These are phyloP conservation scores for Hordeum marinum DNA, from an alignment of 176 grass and related monocot species.

Conservation along the genomic window DNA sequence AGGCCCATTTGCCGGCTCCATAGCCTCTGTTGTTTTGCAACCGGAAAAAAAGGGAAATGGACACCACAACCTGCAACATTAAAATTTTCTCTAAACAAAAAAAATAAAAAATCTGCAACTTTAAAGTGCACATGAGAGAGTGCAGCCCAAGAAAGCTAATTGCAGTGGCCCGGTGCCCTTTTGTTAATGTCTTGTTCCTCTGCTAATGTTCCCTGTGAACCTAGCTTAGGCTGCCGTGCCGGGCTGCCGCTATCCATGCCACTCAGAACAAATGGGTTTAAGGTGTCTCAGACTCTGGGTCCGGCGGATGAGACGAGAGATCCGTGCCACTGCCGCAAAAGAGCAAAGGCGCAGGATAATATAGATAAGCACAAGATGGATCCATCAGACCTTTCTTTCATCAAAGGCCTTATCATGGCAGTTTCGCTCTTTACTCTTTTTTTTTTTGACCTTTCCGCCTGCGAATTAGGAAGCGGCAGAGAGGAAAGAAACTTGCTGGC, in stretches of 20 bases:
- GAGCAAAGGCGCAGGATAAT: background rate
- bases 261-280: background rate
- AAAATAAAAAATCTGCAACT: no score
- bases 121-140: background rate
- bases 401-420: background rate
- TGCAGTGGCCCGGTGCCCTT: background rate
- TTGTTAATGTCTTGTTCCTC: background rate
- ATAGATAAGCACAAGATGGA: background rate
- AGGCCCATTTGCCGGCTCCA: background rate
- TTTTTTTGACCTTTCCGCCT: background rate
- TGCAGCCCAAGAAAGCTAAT: background rate
- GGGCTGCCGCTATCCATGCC: background rate
- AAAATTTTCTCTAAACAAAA: background rate
- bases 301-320: no score
- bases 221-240: background rate
- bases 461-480: background rate
- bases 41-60: background rate
- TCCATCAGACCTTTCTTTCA: background rate
- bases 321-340: background rate
- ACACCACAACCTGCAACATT: background rate
- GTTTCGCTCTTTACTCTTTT: background rate
- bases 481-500: slow-evolving; percentile 18
- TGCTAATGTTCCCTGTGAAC: background rate
- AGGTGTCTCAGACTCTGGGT: background rate
- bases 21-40: background rate